Evolutionary conservation across 176 grass and related monocot species (phyloP), one percentile per base, ranked within the genome.

Genomic region (Zea luxurians): DNA sequence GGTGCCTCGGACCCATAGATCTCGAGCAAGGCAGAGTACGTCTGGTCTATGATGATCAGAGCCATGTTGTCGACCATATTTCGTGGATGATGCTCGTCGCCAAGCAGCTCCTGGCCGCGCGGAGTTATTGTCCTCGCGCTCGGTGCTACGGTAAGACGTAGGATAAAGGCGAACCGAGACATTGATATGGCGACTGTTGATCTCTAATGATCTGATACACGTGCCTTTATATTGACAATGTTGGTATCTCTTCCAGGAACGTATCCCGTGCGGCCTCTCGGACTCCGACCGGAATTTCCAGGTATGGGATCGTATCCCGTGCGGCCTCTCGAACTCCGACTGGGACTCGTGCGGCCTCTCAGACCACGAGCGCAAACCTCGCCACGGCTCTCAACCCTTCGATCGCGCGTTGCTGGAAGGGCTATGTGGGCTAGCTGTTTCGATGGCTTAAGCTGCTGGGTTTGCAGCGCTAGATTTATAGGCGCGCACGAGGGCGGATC

Each of bases 11-110:
- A 17, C 0, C 65, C 64, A 15, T 37, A 46, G 71, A 76, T 70
- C 43, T 45, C 18, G 15, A 76, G 37, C 15, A 73, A 13, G 4
- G 78, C 78, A 46, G 21, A 7, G 64, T 81, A 76, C 0, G 78
- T 86, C 37, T 86, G 55, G 84, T 64, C 45, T 10, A 86, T 63
- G 78, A 86, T 76, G 54, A 68, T 0, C 64, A 81, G 34, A 2
- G n/a, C 72, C 37, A 17, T 0, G 71, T 82, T 37, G 37, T 81
- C 45, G 4, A 86, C 3, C 44, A 37, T 15, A 0, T 86, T 64
- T 55, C 72, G 43, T 1, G 84, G 78, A 0, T 4, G 72, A 37
- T 81, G 84, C 45, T 36, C 37, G 35, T 63, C 20, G 38, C 38
- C 38, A 7, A 86, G 62, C 7, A 66, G 2, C 17, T 43, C 17